Percentiles rank a stretch among this genome's conserved stretches.
phyloP scores from a whole-genome alignment of 2,329 filamentous ascomycete genomes.

The Claviceps sp. region DNA sequence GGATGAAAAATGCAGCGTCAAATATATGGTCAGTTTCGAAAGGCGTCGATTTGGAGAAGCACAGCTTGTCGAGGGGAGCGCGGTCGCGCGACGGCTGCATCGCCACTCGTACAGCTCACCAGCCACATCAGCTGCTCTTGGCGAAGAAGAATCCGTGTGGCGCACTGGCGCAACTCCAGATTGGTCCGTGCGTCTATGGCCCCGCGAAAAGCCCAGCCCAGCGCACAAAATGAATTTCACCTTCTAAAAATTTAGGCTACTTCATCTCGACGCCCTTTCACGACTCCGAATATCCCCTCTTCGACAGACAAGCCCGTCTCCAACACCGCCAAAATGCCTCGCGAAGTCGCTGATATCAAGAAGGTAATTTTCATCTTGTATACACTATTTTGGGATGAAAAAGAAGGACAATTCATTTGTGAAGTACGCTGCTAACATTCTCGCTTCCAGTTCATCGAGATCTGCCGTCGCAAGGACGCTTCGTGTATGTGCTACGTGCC shows the following conservation, averaged over 20 bases:
- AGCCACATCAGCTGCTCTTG: background rate
- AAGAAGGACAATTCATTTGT: background rate
- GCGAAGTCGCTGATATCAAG: constrained; percentile 97
- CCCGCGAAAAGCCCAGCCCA: constrained; percentile 8
- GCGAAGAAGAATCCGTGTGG: background rate
- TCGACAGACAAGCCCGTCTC: constrained; percentile 12
- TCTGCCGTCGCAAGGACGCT: constrained; percentile 98
- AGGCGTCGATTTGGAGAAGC: no score
- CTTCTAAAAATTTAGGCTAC: background rate
- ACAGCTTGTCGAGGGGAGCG: no score
- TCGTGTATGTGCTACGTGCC: constrained; percentile 60
- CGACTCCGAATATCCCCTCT: constrained; percentile 8
- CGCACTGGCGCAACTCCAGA: background rate
- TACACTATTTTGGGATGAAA: background rate
- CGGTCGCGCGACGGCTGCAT: background rate
- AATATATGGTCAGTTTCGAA: no score
- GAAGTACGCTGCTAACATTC: background rate
- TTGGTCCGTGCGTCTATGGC: constrained; percentile 12
- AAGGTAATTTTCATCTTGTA: constrained; percentile 31
- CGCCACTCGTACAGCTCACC: background rate
- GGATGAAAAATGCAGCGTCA: no score
- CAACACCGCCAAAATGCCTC: constrained; percentile 74
- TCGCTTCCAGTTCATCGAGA: constrained; percentile 82
- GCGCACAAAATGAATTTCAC: constrained; percentile 6
- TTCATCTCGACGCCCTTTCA: background rate